Base-by-base conservation (phyloP, 2,329 filamentous ascomycete genomes). In the Aspergillus felis region DNA sequence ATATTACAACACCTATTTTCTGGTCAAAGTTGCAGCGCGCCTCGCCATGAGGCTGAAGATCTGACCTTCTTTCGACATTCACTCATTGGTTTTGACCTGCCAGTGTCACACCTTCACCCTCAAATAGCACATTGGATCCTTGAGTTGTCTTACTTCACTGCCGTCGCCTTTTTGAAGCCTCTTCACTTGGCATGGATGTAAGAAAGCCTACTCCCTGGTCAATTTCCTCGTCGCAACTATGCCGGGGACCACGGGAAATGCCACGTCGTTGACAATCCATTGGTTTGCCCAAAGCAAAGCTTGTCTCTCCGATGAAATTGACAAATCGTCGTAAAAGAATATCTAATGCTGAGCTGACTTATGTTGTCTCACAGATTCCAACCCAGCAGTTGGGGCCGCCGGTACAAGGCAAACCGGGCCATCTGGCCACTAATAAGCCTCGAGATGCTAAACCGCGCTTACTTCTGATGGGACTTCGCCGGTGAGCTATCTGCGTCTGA, bases 381-480 rank as follows among this genome's bases (percentile, higher is more conserved):
- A 71, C 62, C 25, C 63, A 67, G 54, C 55, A 62, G 47, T 47
- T 63, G 46, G 61, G 54, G 49, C 66, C 67, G 57, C 64, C 67
- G 44, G 63, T 56, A 27, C 67, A 66, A 53, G 60, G 66, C 48
- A 71, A 66, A 57, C 56, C 64, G 41, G 64, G 65, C 22, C 64
- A 70, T 56, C 61, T 67, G 42, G 63, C 69, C 44, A 67, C 66
- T 55, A 68, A 63, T 64, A 83, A 81, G 61, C 74, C 79, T 47
- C 79, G 79, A 57, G 81, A 84, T 82, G 76, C 82, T 53, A 95
- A 94, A 74, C 94, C 94, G 35, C 86, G 92, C 66, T 78, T 99
- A 54, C 79, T 99, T 56, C 80, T 99, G 63, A 97, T 99, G 94
- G 94, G 94, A 3, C 90, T 97, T 76, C 86, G 92, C 79, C 88